Conservation (phyloP, 1,284 basidiomycete genomes). For the Trichosporon sp. region DNA sequence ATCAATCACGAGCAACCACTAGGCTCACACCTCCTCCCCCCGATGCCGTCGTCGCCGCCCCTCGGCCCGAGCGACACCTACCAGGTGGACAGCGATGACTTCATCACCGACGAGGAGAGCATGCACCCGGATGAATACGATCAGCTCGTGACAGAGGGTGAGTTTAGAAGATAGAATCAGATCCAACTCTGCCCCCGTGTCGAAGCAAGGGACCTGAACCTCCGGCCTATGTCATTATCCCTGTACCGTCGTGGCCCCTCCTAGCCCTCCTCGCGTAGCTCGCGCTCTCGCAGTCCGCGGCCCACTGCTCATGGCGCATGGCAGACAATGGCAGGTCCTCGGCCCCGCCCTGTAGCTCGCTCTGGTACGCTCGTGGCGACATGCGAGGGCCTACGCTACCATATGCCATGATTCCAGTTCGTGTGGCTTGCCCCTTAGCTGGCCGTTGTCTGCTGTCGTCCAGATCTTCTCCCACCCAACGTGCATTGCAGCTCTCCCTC, state of each 20-base stretch:
- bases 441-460: neutral
- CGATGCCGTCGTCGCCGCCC: neutral
- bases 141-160: slow-evolving; percentile 60
- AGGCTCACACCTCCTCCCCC: neutral
- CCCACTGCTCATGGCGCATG: slow-evolving; percentile 8
- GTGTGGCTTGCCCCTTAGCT: slow-evolving; percentile 10
- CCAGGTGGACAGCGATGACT: slow-evolving; percentile 51
- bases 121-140: slow-evolving; percentile 49
- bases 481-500: neutral
- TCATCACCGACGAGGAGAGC: slow-evolving; percentile 40
- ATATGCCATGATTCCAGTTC: neutral
- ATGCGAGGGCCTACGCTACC: neutral
- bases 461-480: neutral
- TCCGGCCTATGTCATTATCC: neutral
- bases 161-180: slow-evolving; percentile 23
- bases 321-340: neutral
- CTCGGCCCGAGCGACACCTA: slow-evolving; percentile 40
- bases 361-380: neutral
- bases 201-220: neutral
- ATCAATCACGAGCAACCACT: neutral
- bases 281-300: neutral
- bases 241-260: neutral
- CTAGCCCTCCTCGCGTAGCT: slow-evolving; percentile 1
- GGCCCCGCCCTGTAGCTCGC: neutral
- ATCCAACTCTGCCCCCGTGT: neutral